Percentiles rank a stretch among this genome's conserved stretches.
phyloP scores from a whole-genome alignment of 192 early-diverging fungal species.

The Backusella westeae region DNA sequence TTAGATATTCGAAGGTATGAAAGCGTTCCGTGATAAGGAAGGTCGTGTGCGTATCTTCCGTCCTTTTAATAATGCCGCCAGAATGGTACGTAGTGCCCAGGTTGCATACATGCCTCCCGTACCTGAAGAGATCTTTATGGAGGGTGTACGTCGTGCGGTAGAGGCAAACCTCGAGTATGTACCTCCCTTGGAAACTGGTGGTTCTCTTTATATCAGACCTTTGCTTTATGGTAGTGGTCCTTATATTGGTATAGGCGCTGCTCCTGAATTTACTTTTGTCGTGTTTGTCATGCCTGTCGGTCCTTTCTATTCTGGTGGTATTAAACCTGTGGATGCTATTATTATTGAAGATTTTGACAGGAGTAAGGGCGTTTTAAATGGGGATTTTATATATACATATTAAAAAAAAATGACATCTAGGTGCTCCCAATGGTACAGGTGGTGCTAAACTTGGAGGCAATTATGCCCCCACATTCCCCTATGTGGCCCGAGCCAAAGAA shows the following conservation, averaged over 20 bases:
- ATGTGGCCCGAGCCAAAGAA: conserved; percentile 58
- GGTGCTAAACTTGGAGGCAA: conserved; percentile 72
- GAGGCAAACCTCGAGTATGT: conserved; percentile 67
- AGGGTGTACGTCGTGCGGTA: conserved; percentile 56
- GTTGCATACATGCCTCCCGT: conserved; percentile 58
- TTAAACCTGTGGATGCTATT: conserved; percentile 60
- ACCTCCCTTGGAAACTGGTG: conserved; percentile 64
- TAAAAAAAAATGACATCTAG: conserved; percentile 8
- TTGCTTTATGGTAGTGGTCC: conserved; percentile 67
- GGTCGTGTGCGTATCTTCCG: conserved; percentile 71
- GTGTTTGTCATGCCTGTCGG: conserved; percentile 70
- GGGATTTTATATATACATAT: too few species aligned
- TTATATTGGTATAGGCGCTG: conserved; percentile 57
- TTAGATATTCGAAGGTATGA: conserved; percentile 76
- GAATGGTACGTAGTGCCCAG: conserved; percentile 54
- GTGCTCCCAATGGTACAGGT: conserved; percentile 55
- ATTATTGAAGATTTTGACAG: conserved; percentile 69
- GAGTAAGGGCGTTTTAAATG: conserved; percentile 28
- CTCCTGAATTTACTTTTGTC: conserved; percentile 59
- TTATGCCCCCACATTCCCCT: conserved; percentile 63
- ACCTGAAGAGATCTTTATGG: conserved; percentile 58
- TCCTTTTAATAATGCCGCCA: conserved; percentile 65
- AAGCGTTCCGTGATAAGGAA: conserved; percentile 70
- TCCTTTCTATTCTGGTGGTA: conserved; percentile 55
- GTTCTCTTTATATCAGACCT: conserved; percentile 70